phyloP scores from a whole-genome alignment of 2,329 filamentous ascomycete genomes.

The Xylaria hypoxylon region DNA sequence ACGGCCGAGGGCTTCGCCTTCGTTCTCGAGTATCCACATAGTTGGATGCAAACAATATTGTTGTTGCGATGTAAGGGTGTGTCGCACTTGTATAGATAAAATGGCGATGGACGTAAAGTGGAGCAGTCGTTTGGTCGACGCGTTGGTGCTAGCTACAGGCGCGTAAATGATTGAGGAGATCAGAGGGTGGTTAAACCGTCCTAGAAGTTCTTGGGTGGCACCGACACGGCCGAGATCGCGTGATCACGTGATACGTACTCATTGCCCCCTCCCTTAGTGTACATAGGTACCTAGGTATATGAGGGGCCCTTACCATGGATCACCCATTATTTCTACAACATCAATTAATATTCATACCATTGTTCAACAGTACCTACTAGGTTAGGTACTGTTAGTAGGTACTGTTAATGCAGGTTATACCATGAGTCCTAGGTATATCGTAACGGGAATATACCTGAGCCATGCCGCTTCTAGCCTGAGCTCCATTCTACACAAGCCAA shows the following conservation, averaged over 20 bases:
- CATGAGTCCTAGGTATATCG: too few relatives aligned
- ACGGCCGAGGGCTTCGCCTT: constrained; percentile 62
- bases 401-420: too few relatives aligned
- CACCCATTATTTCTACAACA: too few relatives aligned
- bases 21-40: constrained; percentile 69
- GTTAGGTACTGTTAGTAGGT: too few relatives aligned
- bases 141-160: constrained; percentile 17
- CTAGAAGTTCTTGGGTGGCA: not conserved
- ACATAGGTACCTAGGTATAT: too few relatives aligned
- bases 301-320: too few relatives aligned
- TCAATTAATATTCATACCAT: too few relatives aligned
- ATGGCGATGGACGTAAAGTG: constrained; percentile 6
- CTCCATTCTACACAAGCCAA: too few relatives aligned
- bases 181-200: not conserved
- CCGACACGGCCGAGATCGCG: constrained; percentile 16
- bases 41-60: not conserved
- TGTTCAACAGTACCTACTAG: too few relatives aligned
- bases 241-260: constrained; percentile 27
- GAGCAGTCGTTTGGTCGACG: constrained; percentile 7
- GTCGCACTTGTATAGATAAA: not conserved
- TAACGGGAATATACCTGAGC: too few relatives aligned
- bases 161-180: constrained; percentile 29
- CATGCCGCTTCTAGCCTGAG: too few relatives aligned
- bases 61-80: constrained; percentile 9
- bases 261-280: not conserved